Conservation (phyloP, 768 basidiomycete species). For the Pleurotus platypus region DNA sequence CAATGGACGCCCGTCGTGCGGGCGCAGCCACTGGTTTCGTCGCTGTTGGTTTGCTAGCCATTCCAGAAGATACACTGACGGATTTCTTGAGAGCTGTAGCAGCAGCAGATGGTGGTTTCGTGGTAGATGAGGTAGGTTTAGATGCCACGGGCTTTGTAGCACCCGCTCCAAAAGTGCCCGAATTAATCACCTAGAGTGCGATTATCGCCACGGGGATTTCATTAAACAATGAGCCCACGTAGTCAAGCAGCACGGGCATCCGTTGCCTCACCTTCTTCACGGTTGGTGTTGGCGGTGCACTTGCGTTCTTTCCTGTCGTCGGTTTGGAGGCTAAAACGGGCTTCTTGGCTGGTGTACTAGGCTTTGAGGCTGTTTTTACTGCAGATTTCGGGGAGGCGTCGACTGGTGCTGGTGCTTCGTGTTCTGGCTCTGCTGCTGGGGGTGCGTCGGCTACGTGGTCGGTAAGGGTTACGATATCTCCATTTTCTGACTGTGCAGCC, state of each 20-base stretch:
- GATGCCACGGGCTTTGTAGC: slow-evolving; percentile 33
- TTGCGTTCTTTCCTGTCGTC: slow-evolving; percentile 36
- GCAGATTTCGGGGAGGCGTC: slow-evolving; percentile 19
- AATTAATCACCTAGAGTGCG: slow-evolving; percentile 50
- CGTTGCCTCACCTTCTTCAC: slow-evolving; percentile 60
- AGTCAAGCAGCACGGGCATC: slow-evolving; percentile 8
- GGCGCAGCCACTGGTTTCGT: slow-evolving; percentile 24
- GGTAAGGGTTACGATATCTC: slow-evolving; percentile 13
- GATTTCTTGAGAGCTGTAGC: slow-evolving; percentile 36
- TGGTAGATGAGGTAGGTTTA: slow-evolving; percentile 16
- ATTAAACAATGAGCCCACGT: slow-evolving; percentile 8
- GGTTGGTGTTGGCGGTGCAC: slow-evolving; percentile 45
- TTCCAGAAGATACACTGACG: slow-evolving; percentile 30
- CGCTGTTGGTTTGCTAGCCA: slow-evolving; percentile 35
- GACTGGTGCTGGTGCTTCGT: slow-evolving; percentile 10
- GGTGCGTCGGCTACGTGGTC: slow-evolving; percentile 8
- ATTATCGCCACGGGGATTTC: slow-evolving; percentile 11
- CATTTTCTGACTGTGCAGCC: slow-evolving; percentile 18
- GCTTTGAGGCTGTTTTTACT: slow-evolving; percentile 15
- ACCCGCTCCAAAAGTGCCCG: slow-evolving; percentile 64
- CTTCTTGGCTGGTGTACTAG: slow-evolving; percentile 11
- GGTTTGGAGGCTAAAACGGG: slow-evolving; percentile 30
- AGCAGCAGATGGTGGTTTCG: slow-evolving; percentile 21
- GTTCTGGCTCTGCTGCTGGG: slow-evolving; percentile 9
- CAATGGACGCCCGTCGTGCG: slow-evolving; percentile 42